These are phyloP conservation scores for Spergularia azorica DNA, from an alignment of 179 eudicot species.

Conservation along the genomic window DNA sequence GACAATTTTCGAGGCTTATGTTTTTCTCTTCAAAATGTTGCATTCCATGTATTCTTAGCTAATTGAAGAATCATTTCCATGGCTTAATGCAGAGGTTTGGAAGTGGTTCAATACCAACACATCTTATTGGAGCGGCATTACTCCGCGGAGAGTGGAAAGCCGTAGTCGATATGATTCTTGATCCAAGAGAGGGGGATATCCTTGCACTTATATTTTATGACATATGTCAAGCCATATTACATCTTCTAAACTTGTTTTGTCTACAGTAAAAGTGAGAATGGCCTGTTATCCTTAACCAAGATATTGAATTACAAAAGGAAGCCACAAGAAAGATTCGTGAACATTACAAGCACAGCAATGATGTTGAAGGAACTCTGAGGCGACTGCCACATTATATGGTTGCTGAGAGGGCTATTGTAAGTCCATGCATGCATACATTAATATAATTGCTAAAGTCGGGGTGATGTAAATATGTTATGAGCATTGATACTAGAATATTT, in stretches of 20 bases:
- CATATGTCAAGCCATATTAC: slow-evolving; percentile 11
- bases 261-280: slow-evolving; percentile 9
- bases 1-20: not conserved
- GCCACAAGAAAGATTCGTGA: slow-evolving; percentile 63
- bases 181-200: slow-evolving; percentile 99
- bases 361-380: slow-evolving; percentile 81
- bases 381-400: slow-evolving; percentile 79
- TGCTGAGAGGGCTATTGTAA: slow-evolving; percentile 94
- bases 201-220: slow-evolving; percentile 37
- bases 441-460: slow-evolving; percentile 4
- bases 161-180: slow-evolving; percentile 83
- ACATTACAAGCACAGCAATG: slow-evolving; percentile 74
- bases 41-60: slow-evolving; percentile 5
- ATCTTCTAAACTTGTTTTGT: slow-evolving; percentile 3
- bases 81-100: slow-evolving; percentile 73
- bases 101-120: slow-evolving; percentile 93
- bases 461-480: not conserved
- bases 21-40: not conserved
- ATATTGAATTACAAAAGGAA: slow-evolving; percentile 67
- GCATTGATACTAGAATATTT: too few relatives aligned
- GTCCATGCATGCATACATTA: slow-evolving; percentile 31
- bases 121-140: slow-evolving; percentile 84
- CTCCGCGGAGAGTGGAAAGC: slow-evolving; percentile 89
- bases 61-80: not conserved
- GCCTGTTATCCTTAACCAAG: slow-evolving; percentile 49